A percentile compares a stretch with the other conserved stretches of the same genome.
These are phyloP conservation scores for Aspergillus sp. DNA, from an alignment of 2,329 filamentous ascomycete species.

Conservation along the genomic window DNA sequence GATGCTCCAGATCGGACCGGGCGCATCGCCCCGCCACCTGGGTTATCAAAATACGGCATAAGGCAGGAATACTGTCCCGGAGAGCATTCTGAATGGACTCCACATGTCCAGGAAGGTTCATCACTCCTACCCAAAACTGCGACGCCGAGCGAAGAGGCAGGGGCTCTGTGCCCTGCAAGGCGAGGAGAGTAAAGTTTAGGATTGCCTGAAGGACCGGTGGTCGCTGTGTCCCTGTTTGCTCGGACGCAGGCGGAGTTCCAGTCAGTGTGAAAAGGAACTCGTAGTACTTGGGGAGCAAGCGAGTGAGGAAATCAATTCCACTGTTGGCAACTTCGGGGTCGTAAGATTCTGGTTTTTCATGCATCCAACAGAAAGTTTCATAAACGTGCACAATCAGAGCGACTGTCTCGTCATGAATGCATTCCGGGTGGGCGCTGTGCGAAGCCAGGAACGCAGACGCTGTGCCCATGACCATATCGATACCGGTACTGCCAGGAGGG, in stretches of 20 bases:
- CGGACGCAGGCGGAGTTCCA: slow-evolving; percentile 17
- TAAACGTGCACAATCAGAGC: slow-evolving; percentile 40
- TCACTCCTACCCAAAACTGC: slow-evolving; percentile 42
- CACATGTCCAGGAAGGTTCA: slow-evolving; percentile 33
- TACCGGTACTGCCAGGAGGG: slow-evolving; percentile 38
- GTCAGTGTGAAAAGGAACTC: slow-evolving; percentile 37
- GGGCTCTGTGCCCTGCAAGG: slow-evolving; percentile 42
- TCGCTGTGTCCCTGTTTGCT: slow-evolving; percentile 11
- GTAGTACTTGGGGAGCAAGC: slow-evolving; percentile 43
- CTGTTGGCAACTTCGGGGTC: slow-evolving; percentile 45
- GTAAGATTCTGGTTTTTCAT: slow-evolving; percentile 32
- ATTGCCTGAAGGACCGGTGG: slow-evolving; percentile 34
- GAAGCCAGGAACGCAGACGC: slow-evolving; percentile 48
- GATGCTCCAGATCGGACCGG: slow-evolving; percentile 44
- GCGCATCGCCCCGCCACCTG: slow-evolving; percentile 45
- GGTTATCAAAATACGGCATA: slow-evolving; percentile 39
- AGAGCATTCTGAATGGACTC: slow-evolving; percentile 28
- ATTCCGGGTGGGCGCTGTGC: slow-evolving; percentile 34
- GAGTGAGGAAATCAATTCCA: slow-evolving; percentile 45
- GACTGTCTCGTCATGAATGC: slow-evolving; percentile 33
- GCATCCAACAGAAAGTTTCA: slow-evolving; percentile 38
- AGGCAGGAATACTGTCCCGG: slow-evolving; percentile 35
- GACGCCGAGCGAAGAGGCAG: slow-evolving; percentile 48
- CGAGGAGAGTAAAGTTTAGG: slow-evolving; percentile 41
- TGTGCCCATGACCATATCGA: slow-evolving; percentile 45